Conservation (phyloP, 106 monocot genomes). For the Acorus calamus region DNA sequence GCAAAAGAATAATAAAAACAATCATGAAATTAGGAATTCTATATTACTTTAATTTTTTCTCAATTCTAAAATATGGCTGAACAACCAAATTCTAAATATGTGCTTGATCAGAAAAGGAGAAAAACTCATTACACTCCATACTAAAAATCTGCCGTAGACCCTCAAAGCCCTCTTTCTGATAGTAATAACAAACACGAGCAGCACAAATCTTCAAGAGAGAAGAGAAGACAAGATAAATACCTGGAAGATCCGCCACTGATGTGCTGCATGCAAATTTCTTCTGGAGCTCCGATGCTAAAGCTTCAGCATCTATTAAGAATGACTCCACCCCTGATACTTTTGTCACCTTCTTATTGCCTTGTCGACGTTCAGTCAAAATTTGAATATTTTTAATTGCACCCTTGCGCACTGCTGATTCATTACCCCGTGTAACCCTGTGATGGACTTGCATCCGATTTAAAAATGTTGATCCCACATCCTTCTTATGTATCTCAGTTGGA, state of each 20-base stretch:
- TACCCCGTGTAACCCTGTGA: slow-evolving; percentile 56
- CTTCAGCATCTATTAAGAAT: slow-evolving; percentile 82
- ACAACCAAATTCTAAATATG: too few species aligned
- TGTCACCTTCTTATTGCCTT: slow-evolving; percentile 96
- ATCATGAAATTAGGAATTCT: too few species aligned
- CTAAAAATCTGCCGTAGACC: too few species aligned
- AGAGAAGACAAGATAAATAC: slow-evolving; percentile 22
- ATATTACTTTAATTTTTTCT: too few species aligned
- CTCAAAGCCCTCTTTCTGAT: background rate
- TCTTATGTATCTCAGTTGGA: slow-evolving; percentile 87
- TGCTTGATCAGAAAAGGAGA: too few species aligned
- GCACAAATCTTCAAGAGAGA: background rate
- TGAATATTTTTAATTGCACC: slow-evolving; percentile 70
- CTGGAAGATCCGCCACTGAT: slow-evolving; percentile 81
- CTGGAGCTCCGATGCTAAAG: slow-evolving; percentile 77
- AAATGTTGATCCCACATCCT: slow-evolving; percentile 77
- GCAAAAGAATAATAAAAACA: too few species aligned
- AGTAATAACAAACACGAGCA: background rate
- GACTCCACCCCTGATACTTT: slow-evolving; percentile 73
- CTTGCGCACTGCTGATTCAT: slow-evolving; percentile 51
- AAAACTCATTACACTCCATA: too few species aligned
- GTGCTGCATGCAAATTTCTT: slow-evolving; percentile 99
- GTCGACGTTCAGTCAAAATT: slow-evolving; percentile 82
- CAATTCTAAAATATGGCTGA: too few species aligned
- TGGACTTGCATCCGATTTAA: slow-evolving; percentile 84